Evolutionary conservation across 2,329 filamentous ascomycete species (phyloP), one percentile per base, ranked within the genome.

Genomic region (Tolypocladium cylindrosporum): DNA sequence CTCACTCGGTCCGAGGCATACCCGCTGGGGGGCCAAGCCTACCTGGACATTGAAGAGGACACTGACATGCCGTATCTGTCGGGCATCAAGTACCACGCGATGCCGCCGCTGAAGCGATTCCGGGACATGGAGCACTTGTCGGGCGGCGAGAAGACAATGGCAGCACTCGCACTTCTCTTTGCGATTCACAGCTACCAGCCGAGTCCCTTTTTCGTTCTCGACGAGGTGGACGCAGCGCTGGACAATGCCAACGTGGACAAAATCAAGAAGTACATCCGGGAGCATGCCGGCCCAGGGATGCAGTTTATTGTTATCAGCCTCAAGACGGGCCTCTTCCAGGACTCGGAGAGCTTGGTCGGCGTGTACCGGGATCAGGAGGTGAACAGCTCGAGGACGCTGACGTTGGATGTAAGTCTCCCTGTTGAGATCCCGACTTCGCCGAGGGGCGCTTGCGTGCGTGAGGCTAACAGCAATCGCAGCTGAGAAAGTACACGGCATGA

Each of bases 81-180:
- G 45, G 94, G 94, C 39, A 91, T 99, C 74, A 97, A 96, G 70
- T 99, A 99, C 74, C 92, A 97, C 71, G 95, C 94, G 61, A 99
- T 97, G 92, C 94, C 94, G 24, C 94, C 94, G 1, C 84, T 97
- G 61, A 99, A 99, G 77, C 91, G 94, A 52, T 99, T 99, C 83
- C 85, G 94, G 66, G 95, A 99, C 72, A 99, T 99, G 94, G 94
- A 99, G 73, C 94, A 97, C 71, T 79, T 99, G 11, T 96, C 91
- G 1, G 94, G 94, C 67, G 94, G 94, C 58, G 94, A 99, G 75
- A 99, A 99, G 80, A 99, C 94, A 0, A 99, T 99, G 87, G 94
- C 94, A 1, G 94, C 94, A 16, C 79, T 99, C 43, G 94, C 94
- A n/a, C 80, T 99, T 45, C 82, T 99, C 5, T 99, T 99, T 71